Conservation (phyloP, 805 yeast species). For the Metschnikowia kofuensis region DNA sequence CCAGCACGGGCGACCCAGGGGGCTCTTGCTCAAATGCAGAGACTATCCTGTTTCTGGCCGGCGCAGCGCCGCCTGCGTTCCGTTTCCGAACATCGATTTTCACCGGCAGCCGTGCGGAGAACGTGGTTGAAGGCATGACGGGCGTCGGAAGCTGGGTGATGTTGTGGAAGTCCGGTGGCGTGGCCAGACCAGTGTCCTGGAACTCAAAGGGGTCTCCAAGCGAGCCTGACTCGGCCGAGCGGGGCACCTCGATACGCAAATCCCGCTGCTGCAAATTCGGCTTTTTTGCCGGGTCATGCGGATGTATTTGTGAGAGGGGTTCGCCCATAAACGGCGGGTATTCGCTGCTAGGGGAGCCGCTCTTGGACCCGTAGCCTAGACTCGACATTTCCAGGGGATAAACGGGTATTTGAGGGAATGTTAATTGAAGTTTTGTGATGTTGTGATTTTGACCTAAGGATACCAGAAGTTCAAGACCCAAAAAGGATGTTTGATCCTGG, state of each 20-base stretch:
- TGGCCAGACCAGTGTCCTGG: slow-evolving; percentile 1
- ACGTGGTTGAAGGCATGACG: slow-evolving; percentile 18
- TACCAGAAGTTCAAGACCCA: no score
- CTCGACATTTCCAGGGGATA: background rate
- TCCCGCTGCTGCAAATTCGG: background rate
- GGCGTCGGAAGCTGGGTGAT: slow-evolving; percentile 49
- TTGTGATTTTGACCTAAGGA: no score
- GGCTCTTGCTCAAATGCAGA: slow-evolving; percentile 14
- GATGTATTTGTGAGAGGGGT: background rate
- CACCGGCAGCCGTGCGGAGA: background rate
- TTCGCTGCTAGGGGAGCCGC: background rate
- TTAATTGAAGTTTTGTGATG: no score
- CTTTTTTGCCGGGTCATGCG: background rate
- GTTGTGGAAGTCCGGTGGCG: slow-evolving; percentile 23
- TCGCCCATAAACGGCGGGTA: background rate
- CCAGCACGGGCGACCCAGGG: slow-evolving; percentile 3
- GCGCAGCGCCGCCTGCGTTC: background rate
- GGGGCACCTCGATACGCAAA: slow-evolving; percentile 15
- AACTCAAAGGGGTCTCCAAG: slow-evolving; percentile 14
- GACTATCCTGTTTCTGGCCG: slow-evolving; percentile 8
- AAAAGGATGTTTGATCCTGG: no score
- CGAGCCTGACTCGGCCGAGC: background rate
- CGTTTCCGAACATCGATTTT: slow-evolving; percentile 12
- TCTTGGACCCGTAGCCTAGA: background rate
- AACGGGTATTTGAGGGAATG: background rate